These are phyloP conservation scores for Daldinia decipiens DNA, from an alignment of 495 filamentous ascomycete genomes.

Conservation along the genomic window DNA sequence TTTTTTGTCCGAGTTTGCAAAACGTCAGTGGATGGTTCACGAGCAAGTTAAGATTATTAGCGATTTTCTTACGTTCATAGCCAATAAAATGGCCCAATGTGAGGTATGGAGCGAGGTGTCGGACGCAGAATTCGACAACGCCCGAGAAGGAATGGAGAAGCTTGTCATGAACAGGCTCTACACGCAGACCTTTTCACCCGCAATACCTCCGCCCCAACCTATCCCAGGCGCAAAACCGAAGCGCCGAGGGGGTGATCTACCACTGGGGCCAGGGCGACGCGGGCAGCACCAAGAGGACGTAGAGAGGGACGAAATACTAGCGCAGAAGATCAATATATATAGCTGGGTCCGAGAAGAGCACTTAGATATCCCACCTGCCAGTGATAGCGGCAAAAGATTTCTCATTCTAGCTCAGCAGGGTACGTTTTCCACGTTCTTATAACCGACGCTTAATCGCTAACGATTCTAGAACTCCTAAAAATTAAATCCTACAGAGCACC, in stretches of 20 bases:
- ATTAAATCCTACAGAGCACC: constrained; percentile 96
- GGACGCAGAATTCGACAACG: constrained; percentile 98
- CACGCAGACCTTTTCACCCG: constrained; percentile 94
- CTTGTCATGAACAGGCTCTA: constrained; percentile 99
- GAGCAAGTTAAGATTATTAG: constrained; percentile 99
- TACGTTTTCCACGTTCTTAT: constrained; percentile 48
- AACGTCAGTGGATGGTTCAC: constrained; percentile 99
- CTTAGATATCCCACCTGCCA: constrained; percentile 90
- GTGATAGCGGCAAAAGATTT: constrained; percentile 85
- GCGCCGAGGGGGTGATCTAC: constrained; percentile 72
- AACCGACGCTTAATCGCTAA: constrained; percentile 40
- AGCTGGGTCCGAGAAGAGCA: constrained; percentile 94
- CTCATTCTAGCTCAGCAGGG: constrained; percentile 89
- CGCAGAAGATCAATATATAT: constrained; percentile 96
- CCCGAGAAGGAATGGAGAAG: constrained; percentile 99
- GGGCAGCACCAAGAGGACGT: constrained; percentile 99
- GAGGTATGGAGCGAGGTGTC: constrained; percentile 97
- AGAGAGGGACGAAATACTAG: constrained; percentile 91
- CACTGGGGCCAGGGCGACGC: constrained; percentile 80
- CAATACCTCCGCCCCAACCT: constrained; percentile 83
- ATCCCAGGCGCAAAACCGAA: constrained; percentile 75
- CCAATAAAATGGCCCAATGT: constrained; percentile 98
- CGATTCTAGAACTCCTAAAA: constrained; percentile 79
- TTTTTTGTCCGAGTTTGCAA: constrained; percentile 93
- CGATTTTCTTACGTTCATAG: constrained; percentile 97